Evolutionary conservation across 495 filamentous ascomycete genomes (phyloP).

Genomic region (Penicillium lividum): DNA sequence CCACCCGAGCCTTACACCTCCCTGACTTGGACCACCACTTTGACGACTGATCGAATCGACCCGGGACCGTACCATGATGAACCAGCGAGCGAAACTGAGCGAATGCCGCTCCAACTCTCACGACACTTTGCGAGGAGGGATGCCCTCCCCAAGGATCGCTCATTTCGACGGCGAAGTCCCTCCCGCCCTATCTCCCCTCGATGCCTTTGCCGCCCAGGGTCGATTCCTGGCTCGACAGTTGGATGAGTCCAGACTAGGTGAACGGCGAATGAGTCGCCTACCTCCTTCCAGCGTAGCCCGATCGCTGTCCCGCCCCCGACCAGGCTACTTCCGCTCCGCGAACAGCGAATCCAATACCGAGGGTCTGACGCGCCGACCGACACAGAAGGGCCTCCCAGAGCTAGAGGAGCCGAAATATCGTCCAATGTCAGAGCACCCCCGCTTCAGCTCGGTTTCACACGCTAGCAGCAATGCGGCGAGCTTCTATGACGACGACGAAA

Average conservation of each 20-base stretch:
- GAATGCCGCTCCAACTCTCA: conserved; percentile 66
- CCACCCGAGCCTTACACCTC: not conserved
- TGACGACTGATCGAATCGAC: conserved; percentile 30
- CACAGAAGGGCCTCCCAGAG: conserved; percentile 51
- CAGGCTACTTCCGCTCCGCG: conserved; percentile 70
- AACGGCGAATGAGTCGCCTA: conserved; percentile 78
- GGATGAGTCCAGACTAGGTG: conserved; percentile 66
- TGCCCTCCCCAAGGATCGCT: conserved; percentile 66
- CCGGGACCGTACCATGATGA: conserved; percentile 20
- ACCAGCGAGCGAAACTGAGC: conserved; percentile 55
- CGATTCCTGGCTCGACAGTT: conserved; percentile 84
- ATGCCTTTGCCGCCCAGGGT: conserved; percentile 89
- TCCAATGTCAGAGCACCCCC: conserved; percentile 72
- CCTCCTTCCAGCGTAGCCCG: conserved; percentile 80
- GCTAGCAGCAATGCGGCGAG: conserved; percentile 48
- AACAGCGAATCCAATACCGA: conserved; percentile 36
- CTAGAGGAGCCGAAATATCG: conserved; percentile 62
- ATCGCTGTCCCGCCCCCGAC: conserved; percentile 66
- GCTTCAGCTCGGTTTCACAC: conserved; percentile 62
- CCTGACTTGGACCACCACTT: not conserved
- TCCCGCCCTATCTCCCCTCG: conserved; percentile 88
- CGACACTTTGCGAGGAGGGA: conserved; percentile 50
- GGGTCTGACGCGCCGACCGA: conserved; percentile 36
- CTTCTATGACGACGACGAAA: conserved; percentile 30
- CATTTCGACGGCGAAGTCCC: conserved; percentile 85